Percentiles rank a stretch among this genome's conserved stretches.
These are phyloP conservation scores for Pontederia paniculata DNA, from an alignment of 176 grass and related monocot genomes.

Conservation along the genomic window DNA sequence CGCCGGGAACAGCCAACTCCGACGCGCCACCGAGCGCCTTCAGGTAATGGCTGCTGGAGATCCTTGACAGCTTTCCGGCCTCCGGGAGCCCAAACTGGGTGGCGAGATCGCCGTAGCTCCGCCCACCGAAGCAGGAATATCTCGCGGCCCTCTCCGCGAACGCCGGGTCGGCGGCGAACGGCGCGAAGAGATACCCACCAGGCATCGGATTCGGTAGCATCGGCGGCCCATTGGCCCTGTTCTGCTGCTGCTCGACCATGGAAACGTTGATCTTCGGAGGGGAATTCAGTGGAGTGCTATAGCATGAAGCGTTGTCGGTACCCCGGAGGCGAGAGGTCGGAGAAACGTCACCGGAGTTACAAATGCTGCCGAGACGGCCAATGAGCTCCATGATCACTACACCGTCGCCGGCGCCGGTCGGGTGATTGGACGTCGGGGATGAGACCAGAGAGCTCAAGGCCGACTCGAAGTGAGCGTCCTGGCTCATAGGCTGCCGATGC, in stretches of 20 bases:
- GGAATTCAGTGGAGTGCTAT: constrained; percentile 54
- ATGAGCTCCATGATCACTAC: constrained; percentile 49
- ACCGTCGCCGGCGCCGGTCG: constrained; percentile 25
- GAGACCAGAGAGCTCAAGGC: constrained; percentile 3
- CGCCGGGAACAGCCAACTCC: too few relatives aligned
- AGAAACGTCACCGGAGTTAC: constrained; percentile 20
- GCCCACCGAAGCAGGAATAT: constrained; percentile 15
- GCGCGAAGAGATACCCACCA: background rate
- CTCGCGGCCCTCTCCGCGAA: background rate
- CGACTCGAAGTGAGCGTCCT: constrained; percentile 36
- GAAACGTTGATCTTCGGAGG: constrained; percentile 23
- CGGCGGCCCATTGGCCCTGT: background rate
- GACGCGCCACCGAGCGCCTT: constrained; percentile 1
- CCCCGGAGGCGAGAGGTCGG: constrained; percentile 2
- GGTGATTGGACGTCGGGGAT: constrained; percentile 57
- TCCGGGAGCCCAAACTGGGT: background rate
- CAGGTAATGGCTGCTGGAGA: constrained; percentile 41
- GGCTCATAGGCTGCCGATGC: background rate
- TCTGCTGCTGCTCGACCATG: background rate
- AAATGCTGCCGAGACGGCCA: constrained; percentile 56
- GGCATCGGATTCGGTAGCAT: background rate
- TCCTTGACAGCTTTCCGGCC: constrained; percentile 30
- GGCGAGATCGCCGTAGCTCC: background rate
- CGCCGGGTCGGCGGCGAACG: constrained; percentile 4
- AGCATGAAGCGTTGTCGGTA: constrained; percentile 42